These are phyloP conservation scores for Linaria vulgaris DNA, from an alignment of 257 asterid genomes.

Conservation along the genomic window DNA sequence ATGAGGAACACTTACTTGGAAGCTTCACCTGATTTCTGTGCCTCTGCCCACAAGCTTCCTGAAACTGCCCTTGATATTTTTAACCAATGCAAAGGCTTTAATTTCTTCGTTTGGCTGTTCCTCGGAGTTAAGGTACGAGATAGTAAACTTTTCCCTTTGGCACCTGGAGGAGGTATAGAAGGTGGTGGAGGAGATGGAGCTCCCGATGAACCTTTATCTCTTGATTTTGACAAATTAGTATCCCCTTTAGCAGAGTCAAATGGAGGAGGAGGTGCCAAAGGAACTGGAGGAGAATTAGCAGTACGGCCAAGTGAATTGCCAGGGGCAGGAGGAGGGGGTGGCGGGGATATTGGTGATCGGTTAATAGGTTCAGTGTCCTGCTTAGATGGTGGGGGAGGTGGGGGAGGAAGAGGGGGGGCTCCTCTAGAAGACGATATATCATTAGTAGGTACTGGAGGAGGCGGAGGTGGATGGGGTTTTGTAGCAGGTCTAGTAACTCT, in stretches of 20 bases:
- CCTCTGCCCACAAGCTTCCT: slow-evolving; percentile 98
- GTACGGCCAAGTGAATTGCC: slow-evolving; percentile 16
- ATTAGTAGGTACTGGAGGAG: slow-evolving; percentile 35
- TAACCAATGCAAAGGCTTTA: slow-evolving; percentile 93
- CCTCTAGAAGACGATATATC: slow-evolving; percentile 29
- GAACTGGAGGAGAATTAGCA: slow-evolving; percentile 30
- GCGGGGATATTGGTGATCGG: slow-evolving; percentile 41
- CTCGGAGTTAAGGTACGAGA: slow-evolving; percentile 56
- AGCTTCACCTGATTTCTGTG: slow-evolving; percentile 84
- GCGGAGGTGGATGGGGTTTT: slow-evolving; percentile 21
- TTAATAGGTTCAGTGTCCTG: slow-evolving; percentile 30
- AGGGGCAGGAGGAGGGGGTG: slow-evolving; percentile 38
- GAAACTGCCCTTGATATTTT: slow-evolving; percentile 88
- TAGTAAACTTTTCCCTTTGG: slow-evolving; percentile 56
- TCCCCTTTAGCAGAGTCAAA: slow-evolving; percentile 30
- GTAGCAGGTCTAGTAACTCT: slow-evolving; percentile 28
- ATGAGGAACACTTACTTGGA: slow-evolving; percentile 54
- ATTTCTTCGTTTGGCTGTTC: slow-evolving; percentile 62
- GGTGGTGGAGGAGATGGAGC: slow-evolving; percentile 87
- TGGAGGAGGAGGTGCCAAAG: slow-evolving; percentile 78
- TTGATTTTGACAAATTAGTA: slow-evolving; percentile 30
- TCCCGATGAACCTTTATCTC: slow-evolving; percentile 32
- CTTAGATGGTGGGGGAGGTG: slow-evolving; percentile 40
- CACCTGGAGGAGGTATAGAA: slow-evolving; percentile 56
- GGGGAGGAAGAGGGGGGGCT: slow-evolving; percentile 44